Evolutionary conservation across 108 stramenopile species (phyloP).

Genomic region (Parietichytrium sp.): DNA sequence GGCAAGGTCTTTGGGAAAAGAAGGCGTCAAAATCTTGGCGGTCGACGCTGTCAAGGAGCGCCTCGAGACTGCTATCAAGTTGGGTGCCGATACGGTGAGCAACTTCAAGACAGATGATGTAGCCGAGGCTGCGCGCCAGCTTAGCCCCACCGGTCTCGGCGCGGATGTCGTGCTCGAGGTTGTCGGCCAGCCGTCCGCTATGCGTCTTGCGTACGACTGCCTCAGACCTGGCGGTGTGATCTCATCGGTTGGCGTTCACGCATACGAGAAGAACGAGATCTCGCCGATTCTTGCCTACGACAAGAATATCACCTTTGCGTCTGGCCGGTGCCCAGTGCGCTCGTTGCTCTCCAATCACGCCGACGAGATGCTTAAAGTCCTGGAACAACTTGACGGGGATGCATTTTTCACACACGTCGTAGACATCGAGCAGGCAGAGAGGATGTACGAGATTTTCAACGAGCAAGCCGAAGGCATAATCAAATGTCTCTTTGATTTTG

Average conservation of each 20-base stretch:
- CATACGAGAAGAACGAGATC: not conserved
- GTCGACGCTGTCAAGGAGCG: not conserved
- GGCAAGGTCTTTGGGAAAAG: not conserved
- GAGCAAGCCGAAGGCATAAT: conserved; percentile 1
- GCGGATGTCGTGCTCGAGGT: conserved; percentile 21
- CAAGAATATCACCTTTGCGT: conserved; percentile 32
- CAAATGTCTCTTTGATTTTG: conserved; percentile 32
- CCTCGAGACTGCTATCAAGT: not conserved
- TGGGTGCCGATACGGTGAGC: not conserved
- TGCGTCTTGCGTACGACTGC: not conserved
- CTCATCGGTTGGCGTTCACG: conserved; percentile 19
- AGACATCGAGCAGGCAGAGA: not conserved
- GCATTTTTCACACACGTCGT: conserved; percentile 21
- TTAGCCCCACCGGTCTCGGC: not conserved
- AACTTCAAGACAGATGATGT: not conserved
- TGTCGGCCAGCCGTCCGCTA: conserved; percentile 25
- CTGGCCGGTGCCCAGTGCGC: conserved; percentile 20
- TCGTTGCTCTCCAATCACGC: not conserved
- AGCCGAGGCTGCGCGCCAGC: not conserved
- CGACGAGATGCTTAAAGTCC: not conserved
- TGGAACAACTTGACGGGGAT: not conserved
- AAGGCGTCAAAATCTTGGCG: not conserved
- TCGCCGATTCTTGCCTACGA: not conserved
- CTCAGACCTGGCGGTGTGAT: not conserved
- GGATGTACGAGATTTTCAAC: not conserved